Conservation (phyloP, 495 filamentous ascomycete genomes). For the Talaromyces adpressus region DNA sequence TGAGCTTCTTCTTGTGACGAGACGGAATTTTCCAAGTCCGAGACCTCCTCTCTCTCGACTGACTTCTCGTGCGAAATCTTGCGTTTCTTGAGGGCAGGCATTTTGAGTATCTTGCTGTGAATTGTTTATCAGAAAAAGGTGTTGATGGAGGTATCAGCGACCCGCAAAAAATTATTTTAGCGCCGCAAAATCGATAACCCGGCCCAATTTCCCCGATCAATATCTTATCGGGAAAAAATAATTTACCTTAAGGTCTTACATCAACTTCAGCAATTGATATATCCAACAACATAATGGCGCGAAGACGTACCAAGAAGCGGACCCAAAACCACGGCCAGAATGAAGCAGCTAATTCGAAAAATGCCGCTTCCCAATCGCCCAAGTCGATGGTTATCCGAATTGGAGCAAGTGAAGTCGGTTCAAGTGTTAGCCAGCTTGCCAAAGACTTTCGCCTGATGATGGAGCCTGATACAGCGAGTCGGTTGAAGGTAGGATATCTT, state of each 20-base stretch:
- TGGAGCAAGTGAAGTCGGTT: constrained; percentile 87
- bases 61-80: constrained; percentile 19
- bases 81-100: constrained; percentile 32
- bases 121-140: neutral
- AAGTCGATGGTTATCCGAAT: constrained; percentile 99
- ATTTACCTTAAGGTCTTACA: neutral
- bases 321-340: constrained; percentile 71
- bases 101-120: neutral
- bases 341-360: constrained; percentile 45
- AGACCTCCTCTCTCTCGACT: neutral
- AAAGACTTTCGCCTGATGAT: constrained; percentile 89
- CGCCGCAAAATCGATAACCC: constrained; percentile 36
- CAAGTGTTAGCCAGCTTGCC: constrained; percentile 84
- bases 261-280: neutral
- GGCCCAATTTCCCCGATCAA: constrained; percentile 21
- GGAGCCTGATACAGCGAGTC: constrained; percentile 87
- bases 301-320: constrained; percentile 77
- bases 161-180: constrained; percentile 24
- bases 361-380: constrained; percentile 52
- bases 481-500: constrained; percentile 50
- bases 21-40: neutral
- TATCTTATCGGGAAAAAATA: constrained; percentile 32
- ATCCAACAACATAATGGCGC: constrained; percentile 57
- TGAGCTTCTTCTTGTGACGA: constrained; percentile 8
- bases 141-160: neutral